Evolutionary conservation across 164 flowering plant genomes (phyloP), one percentile per base, ranked within the genome.

Genomic region (Kalanchoe fedtschenkoi): DNA sequence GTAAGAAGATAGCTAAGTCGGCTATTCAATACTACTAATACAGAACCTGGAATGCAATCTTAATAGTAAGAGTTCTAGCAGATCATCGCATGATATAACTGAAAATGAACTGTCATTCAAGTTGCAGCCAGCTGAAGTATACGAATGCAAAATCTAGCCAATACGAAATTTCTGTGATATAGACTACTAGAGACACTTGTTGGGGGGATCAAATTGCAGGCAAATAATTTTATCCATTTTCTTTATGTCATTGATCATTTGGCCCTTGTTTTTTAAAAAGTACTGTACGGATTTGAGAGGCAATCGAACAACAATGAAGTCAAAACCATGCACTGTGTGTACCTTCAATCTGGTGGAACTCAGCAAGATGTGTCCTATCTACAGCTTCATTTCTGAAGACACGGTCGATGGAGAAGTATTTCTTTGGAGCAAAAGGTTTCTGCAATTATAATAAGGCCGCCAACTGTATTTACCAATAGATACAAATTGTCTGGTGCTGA

Each of bases 351-450:
- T 95, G 99, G 68, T 95, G 96, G 68, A 95, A 91, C 74, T 95
- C 99, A 9, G 99, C 99, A 61, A 91, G 93, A 82, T 95, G 99
- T 9, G 99, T 95, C 62, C 96, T 80, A 69, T 95, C 99, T 0
- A 95, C 99, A 15, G 99, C 95, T 82, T 95, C 99, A 80, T 95
- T 95, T 77, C 99, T 78, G 80, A 91, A 95, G 41, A 95, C 97
- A n/a, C 96, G 95, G 63, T 91, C 97, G 17, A 95, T 91, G 6
- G 95, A 91, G 67, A 81, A 95, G 68, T 87, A 91, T 34, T 77
- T 83, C 66, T 77, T 80, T 5, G 97, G 95, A 19, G 66, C 73
- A 72, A 91, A 91, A 54, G 88, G 82, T 81, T 81, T 77, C 95
- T 93, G 79, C 21, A 54, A 54, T 21, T 64, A 28, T 32, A 26